Conservation (phyloP, 2,329 filamentous ascomycete species). For the Dryadomyces quercus-mongolicae region DNA sequence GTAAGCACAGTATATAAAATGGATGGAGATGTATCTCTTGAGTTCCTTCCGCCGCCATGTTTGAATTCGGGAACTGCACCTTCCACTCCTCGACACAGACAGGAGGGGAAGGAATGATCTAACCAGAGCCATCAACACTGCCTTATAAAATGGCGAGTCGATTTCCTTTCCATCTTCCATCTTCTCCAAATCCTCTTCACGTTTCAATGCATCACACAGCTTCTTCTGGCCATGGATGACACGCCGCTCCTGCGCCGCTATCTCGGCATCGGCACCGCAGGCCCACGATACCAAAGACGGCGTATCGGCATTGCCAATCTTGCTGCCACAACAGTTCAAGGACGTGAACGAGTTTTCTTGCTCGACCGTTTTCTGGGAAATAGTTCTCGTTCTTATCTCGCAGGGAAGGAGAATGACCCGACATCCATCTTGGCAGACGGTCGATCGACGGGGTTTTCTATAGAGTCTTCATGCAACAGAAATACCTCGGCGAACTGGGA, state of each 20-base stretch:
- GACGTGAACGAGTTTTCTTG: constrained; percentile 1
- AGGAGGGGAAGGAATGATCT: background rate
- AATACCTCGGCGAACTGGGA: too few species aligned
- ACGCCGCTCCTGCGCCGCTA: background rate
- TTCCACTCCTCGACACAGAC: background rate
- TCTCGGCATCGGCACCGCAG: background rate
- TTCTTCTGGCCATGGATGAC: background rate
- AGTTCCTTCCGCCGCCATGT: background rate
- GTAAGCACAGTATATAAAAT: background rate
- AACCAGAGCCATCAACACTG: background rate
- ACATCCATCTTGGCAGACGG: too few species aligned
- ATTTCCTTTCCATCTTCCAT: background rate
- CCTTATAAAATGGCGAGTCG: background rate
- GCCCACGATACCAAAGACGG: background rate
- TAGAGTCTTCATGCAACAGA: too few species aligned
- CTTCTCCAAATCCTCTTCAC: background rate
- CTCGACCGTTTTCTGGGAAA: constrained; percentile 1
- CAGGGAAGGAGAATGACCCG: too few species aligned
- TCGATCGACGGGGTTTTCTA: too few species aligned
- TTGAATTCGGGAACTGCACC: too few species aligned
- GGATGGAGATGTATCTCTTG: too few species aligned
- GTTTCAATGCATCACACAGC: background rate
- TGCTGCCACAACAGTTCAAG: background rate
- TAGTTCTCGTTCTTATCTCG: background rate
- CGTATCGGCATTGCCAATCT: background rate